Evolutionary conservation across 164 flowering plant genomes (phyloP).

Genomic region (Tetracentron sinense): DNA sequence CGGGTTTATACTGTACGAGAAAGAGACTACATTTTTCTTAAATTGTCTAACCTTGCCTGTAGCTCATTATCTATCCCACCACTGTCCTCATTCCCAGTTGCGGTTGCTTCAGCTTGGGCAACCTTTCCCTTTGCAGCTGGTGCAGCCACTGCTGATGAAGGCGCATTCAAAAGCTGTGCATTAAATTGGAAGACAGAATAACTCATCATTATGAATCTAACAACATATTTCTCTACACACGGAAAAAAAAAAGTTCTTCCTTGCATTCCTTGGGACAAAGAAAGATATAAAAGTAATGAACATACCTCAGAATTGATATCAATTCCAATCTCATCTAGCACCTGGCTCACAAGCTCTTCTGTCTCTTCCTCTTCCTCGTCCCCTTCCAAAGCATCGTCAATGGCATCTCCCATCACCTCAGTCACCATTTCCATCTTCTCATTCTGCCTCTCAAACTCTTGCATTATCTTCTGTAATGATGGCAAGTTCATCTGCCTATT

Average conservation of each 20-base stretch:
- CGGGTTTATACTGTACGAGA: not conserved
- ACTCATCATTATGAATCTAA: no score
- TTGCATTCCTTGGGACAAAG: no score
- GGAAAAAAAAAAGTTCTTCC: no score
- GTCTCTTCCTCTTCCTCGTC: conserved; percentile 87
- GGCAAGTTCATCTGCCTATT: conserved; percentile 69
- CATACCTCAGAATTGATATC: conserved; percentile 65
- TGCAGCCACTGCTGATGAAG: conserved; percentile 59
- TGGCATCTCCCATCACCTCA: conserved; percentile 80
- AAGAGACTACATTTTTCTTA: conserved; percentile 34
- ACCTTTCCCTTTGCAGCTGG: conserved; percentile 61
- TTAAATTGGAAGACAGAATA: not conserved
- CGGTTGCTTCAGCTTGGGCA: conserved; percentile 54
- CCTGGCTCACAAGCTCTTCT: conserved; percentile 71
- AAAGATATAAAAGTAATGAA: not conserved
- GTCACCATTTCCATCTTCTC: conserved; percentile 74
- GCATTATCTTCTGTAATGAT: conserved; percentile 44
- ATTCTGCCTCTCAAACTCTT: conserved; percentile 42
- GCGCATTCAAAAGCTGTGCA: conserved; percentile 67
- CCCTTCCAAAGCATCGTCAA: conserved; percentile 82
- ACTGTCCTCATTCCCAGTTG: conserved; percentile 22
- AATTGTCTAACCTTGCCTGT: conserved; percentile 49
- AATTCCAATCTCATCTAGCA: conserved; percentile 79
- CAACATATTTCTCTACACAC: no score
- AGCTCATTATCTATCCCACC: conserved; percentile 46